Percentiles rank a stretch among this genome's conserved stretches.
Conservation (phyloP, 805 yeast genomes). For the Ogataea zsoltii region DNA sequence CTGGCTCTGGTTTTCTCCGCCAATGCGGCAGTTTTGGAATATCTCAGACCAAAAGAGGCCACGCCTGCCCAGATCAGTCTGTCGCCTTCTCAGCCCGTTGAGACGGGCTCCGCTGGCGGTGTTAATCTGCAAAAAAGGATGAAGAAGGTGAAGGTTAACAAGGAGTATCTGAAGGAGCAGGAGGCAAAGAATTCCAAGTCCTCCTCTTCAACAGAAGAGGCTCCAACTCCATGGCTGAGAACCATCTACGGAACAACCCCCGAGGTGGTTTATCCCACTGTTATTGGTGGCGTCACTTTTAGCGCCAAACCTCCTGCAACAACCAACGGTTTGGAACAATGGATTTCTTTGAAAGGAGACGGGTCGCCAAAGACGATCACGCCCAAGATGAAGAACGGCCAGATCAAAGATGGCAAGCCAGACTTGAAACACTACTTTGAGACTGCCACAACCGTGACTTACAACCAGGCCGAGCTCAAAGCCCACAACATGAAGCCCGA, state of each 20-base stretch:
- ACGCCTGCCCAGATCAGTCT: constrained; percentile 3
- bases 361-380: constrained; percentile 79
- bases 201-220: constrained; percentile 28
- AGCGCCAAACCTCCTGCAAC: constrained; percentile 66
- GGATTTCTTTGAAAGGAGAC: constrained; percentile 76
- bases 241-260: constrained; percentile 56
- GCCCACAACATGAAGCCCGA: constrained; percentile 73
- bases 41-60: constrained; percentile 1
- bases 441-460: constrained; percentile 58
- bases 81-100: not conserved
- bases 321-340: constrained; percentile 70
- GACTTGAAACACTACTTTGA: constrained; percentile 77
- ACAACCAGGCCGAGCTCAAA: constrained; percentile 60
- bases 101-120: constrained; percentile 1
- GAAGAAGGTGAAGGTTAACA: constrained; percentile 28
- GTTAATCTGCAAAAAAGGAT: constrained; percentile 12
- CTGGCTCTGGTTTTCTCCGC: constrained; percentile 4
- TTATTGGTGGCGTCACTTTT: constrained; percentile 63
- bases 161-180: constrained; percentile 26
- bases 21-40: constrained; percentile 1
- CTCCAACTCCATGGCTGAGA: constrained; percentile 68
- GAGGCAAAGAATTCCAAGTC: constrained; percentile 11
- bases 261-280: constrained; percentile 67
- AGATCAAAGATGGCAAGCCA: constrained; percentile 64
- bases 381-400: constrained; percentile 76